Evolutionary conservation across 176 grass and related monocot genomes (phyloP).

Genomic region (Ensete glaucum): DNA sequence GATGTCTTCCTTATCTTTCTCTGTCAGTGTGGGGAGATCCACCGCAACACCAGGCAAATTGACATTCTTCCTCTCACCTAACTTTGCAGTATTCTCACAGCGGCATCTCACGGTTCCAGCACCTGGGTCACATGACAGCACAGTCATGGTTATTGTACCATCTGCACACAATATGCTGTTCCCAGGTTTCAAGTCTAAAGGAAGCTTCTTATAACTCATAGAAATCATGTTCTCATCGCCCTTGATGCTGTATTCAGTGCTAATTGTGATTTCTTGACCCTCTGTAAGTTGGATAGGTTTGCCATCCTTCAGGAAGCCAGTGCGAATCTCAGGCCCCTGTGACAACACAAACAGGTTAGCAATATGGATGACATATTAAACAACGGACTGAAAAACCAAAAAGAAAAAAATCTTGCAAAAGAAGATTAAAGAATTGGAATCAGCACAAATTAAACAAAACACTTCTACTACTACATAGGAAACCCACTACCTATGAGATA

Average conservation of each 20-base stretch:
- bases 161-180: slow-evolving; percentile 81
- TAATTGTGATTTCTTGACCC: slow-evolving; percentile 74
- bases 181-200: slow-evolving; percentile 71
- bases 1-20: slow-evolving; percentile 89
- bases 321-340: slow-evolving; percentile 92
- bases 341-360: background rate
- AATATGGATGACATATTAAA: background rate
- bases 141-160: slow-evolving; percentile 72
- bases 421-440: background rate
- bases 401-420: background rate
- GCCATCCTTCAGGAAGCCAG: slow-evolving; percentile 79
- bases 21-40: slow-evolving; percentile 75
- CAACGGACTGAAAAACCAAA: background rate
- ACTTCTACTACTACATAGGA: no score
- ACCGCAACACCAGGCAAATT: slow-evolving; percentile 86
- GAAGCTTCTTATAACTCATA: slow-evolving; percentile 97
- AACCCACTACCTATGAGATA: no score
- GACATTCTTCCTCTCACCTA: slow-evolving; percentile 90
- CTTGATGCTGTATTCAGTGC: slow-evolving; percentile 82
- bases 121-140: slow-evolving; percentile 62
- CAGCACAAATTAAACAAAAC: background rate
- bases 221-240: slow-evolving; percentile 64
- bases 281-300: slow-evolving; percentile 80
- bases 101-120: slow-evolving; percentile 83
- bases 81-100: slow-evolving; percentile 75